Evolutionary conservation across 2,329 filamentous ascomycete species (phyloP).

Genomic region (Periconia sp.): DNA sequence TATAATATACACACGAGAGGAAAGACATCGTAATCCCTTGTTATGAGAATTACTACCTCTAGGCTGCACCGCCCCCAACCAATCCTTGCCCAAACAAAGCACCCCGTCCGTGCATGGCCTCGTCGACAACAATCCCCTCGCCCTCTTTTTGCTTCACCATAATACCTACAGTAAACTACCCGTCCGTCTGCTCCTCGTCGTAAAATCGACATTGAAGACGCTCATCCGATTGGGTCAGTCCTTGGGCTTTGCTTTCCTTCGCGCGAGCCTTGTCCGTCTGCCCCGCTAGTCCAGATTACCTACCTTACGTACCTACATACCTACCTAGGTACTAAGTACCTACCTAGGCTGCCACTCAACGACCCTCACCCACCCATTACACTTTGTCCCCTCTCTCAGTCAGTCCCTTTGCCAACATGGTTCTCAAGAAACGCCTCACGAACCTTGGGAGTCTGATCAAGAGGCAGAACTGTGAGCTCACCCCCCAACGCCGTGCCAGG

Average conservation of each 20-base stretch:
- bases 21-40: too few species aligned
- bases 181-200: neutral
- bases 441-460: constrained; percentile 38
- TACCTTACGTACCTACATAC: too few species aligned
- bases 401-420: constrained; percentile 29
- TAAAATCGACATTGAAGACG: neutral
- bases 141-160: neutral
- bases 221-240: too few species aligned
- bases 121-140: neutral
- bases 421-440: constrained; percentile 43
- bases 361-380: too few species aligned
- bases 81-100: neutral
- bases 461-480: constrained; percentile 1
- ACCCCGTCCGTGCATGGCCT: neutral
- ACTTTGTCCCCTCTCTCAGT: neutral
- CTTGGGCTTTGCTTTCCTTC: too few species aligned
- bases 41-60: too few species aligned
- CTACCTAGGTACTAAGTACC: neutral
- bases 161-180: neutral
- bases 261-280: neutral
- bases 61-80: neutral
- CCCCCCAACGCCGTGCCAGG: too few species aligned
- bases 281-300: too few species aligned
- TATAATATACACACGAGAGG: too few species aligned
- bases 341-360: neutral